phyloP scores from a whole-genome alignment of 208 protist species.

The Trypanosoma caninum region DNA sequence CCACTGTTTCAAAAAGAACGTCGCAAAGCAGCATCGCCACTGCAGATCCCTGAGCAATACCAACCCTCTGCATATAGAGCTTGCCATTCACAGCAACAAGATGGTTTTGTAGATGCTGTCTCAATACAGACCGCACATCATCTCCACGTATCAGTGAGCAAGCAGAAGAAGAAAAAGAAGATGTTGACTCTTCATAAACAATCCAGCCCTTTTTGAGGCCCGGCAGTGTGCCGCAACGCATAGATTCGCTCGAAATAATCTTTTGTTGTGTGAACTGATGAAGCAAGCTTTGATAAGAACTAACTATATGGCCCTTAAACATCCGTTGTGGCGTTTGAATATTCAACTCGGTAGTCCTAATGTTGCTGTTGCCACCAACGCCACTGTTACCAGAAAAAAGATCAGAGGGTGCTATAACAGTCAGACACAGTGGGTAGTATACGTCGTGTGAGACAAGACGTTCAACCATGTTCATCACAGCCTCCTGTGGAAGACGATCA shows the following conservation, averaged over 20 bases:
- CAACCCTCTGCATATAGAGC: slow-evolving; percentile 45
- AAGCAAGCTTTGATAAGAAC: no score
- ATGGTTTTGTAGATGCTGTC: slow-evolving; percentile 44
- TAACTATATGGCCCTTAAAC: background rate
- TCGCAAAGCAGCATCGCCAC: slow-evolving; percentile 81
- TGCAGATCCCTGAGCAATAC: slow-evolving; percentile 70
- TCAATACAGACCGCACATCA: slow-evolving; percentile 33
- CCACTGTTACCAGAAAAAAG: slow-evolving; percentile 1
- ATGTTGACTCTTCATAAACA: slow-evolving; percentile 26
- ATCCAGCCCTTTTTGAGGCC: slow-evolving; percentile 45
- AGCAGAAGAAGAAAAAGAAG: background rate
- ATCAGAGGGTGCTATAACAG: slow-evolving; percentile 17
- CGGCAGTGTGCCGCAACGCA: slow-evolving; percentile 21
- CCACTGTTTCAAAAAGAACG: slow-evolving; percentile 34
- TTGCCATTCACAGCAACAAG: slow-evolving; percentile 36
- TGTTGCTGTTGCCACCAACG: background rate
- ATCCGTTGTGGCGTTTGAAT: background rate
- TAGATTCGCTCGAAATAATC: slow-evolving; percentile 22
- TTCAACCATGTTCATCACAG: slow-evolving; percentile 33
- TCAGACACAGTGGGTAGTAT: slow-evolving; percentile 44
- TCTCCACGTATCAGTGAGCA: slow-evolving; percentile 23
- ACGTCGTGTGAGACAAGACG: slow-evolving; percentile 37
- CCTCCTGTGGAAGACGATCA: slow-evolving; percentile 57
- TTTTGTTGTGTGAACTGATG: slow-evolving; percentile 17
- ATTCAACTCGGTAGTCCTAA: no score